These are phyloP conservation scores for Cajanus cajan DNA, from an alignment of 306 rosid genomes.

Conservation along the genomic window DNA sequence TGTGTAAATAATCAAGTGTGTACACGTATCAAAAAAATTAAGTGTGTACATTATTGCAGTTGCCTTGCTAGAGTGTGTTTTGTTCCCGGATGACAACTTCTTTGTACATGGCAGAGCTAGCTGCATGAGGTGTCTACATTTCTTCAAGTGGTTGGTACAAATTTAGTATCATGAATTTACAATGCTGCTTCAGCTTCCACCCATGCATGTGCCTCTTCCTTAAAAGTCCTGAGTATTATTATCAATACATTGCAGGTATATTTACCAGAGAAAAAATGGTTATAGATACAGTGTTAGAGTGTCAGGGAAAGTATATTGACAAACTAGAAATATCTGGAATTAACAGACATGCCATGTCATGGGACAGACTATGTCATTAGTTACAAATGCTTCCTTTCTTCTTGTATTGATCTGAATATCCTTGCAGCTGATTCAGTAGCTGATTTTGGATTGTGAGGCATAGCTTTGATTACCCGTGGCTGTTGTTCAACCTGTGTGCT, in stretches of 20 bases:
- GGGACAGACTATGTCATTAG: not conserved
- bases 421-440: conserved; percentile 77
- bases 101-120: conserved; percentile 57
- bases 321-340: conserved; percentile 17
- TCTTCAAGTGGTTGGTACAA: conserved; percentile 63
- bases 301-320: not conserved
- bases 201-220: conserved; percentile 16
- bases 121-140: conserved; percentile 44
- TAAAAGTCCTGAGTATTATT: not conserved
- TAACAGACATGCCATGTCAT: conserved; percentile 14
- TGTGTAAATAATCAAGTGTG: not conserved
- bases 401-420: conserved; percentile 75
- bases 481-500: conserved; percentile 39
- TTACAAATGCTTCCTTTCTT: conserved; percentile 65
- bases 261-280: not conserved
- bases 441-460: conserved; percentile 64
- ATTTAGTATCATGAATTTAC: conserved; percentile 9
- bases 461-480: conserved; percentile 59
- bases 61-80: not conserved
- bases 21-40: not conserved
- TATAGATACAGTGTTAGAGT: conserved; percentile 38
- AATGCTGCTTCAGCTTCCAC: not conserved
- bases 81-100: conserved; percentile 36
- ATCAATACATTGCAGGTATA: not conserved
- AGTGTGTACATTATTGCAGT: not conserved